phyloP scores from a whole-genome alignment of 495 filamentous ascomycete species.

The Saxispiralis lemnorum region DNA sequence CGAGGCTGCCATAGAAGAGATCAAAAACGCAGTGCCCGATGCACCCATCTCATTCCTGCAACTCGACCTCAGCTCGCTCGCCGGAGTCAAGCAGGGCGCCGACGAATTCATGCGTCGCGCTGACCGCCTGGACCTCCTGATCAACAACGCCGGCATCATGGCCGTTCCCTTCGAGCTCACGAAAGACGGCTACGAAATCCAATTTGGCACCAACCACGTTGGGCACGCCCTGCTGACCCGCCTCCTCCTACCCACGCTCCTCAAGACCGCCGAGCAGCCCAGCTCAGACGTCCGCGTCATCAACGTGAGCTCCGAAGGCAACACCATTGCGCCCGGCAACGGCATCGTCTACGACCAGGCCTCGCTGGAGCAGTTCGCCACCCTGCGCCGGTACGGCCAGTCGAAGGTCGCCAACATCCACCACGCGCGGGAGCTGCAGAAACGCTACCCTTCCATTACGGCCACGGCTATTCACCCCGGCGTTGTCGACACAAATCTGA shows the following conservation, averaged over 20 bases:
- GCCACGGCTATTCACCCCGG: constrained; percentile 31
- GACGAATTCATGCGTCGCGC: constrained; percentile 29
- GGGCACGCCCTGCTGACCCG: constrained; percentile 49
- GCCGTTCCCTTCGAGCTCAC: constrained; percentile 30
- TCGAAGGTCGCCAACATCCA: constrained; percentile 59
- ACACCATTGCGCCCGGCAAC: constrained; percentile 15
- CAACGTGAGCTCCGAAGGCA: constrained; percentile 28
- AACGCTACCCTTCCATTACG: constrained; percentile 28
- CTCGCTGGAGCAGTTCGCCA: constrained; percentile 20
- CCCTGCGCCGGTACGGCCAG: constrained; percentile 40
- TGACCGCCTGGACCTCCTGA: constrained; percentile 34
- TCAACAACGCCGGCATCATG: constrained; percentile 59
- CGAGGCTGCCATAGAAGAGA: constrained; percentile 31
- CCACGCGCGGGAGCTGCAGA: constrained; percentile 40
- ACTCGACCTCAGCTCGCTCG: constrained; percentile 35
- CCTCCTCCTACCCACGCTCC: constrained; percentile 42
- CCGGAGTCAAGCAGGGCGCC: constrained; percentile 33
- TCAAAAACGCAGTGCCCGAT: constrained; percentile 29
- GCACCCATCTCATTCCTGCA: constrained; percentile 32
- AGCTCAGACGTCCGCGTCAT: constrained; percentile 30
- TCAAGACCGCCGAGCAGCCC: constrained; percentile 28
- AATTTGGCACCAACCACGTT: constrained; percentile 57
- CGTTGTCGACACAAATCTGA: constrained; percentile 21
- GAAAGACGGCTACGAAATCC: constrained; percentile 49
- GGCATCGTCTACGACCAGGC: constrained; percentile 17